Evolutionary conservation across 164 flowering plant species (phyloP).

Genomic region (Annona cherimola): DNA sequence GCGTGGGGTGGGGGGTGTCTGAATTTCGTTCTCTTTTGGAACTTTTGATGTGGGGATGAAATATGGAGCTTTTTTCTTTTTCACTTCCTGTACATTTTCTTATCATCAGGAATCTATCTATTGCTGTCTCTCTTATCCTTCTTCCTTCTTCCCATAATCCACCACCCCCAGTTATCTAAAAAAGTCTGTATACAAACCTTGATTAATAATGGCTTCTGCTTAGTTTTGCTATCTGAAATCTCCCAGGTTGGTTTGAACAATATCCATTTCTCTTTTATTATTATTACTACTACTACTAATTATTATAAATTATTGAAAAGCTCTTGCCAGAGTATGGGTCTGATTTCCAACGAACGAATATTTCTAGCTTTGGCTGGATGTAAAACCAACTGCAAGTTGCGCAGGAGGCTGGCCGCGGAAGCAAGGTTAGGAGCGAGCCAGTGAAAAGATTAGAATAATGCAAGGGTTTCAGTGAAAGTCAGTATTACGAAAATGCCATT

Average conservation of each 20-base stretch:
- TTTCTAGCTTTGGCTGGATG: no score
- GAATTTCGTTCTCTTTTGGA: neutral
- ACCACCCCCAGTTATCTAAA: neutral
- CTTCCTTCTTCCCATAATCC: neutral
- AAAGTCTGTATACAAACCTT: no score
- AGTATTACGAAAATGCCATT: neutral
- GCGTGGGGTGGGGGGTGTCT: neutral
- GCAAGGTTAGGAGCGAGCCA: neutral
- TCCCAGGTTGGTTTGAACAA: no score
- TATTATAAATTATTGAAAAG: no score
- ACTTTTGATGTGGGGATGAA: slow-evolving; percentile 11
- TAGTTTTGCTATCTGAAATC: no score
- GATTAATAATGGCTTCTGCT: no score
- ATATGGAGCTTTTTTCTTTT: slow-evolving; percentile 1
- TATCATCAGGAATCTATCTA: slow-evolving; percentile 11
- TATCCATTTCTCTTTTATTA: no score
- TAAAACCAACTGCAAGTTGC: no score
- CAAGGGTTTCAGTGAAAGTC: slow-evolving; percentile 1
- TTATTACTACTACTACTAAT: no score
- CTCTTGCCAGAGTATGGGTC: no score
- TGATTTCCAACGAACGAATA: no score
- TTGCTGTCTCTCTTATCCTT: neutral
- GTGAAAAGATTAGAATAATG: neutral
- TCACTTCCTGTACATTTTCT: slow-evolving; percentile 6
- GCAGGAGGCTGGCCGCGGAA: neutral